phyloP scores from a whole-genome alignment of 768 basidiomycete species.

The Leccinum barrowsii region DNA sequence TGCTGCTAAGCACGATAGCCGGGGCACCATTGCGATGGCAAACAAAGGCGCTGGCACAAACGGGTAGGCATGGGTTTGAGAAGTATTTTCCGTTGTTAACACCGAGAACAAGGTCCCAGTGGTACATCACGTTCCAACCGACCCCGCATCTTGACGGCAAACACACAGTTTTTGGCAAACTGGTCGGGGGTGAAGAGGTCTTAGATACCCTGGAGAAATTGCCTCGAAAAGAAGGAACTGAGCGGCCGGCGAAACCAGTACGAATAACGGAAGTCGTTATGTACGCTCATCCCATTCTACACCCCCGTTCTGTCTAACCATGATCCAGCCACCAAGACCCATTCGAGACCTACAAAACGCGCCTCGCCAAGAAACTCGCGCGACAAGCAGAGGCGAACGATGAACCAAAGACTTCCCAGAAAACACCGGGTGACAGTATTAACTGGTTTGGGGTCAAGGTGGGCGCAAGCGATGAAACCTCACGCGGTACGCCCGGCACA shows the following conservation, averaged over 20 bases:
- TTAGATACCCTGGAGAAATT: conserved; percentile 80
- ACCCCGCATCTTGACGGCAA: conserved; percentile 87
- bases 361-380: conserved; percentile 76
- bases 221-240: conserved; percentile 78
- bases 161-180: conserved; percentile 94
- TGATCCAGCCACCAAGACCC: conserved; percentile 81
- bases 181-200: conserved; percentile 94
- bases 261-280: conserved; percentile 84
- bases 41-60: conserved; percentile 93
- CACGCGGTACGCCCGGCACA: conserved; percentile 27
- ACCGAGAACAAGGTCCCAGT: conserved; percentile 68
- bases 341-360: conserved; percentile 87
- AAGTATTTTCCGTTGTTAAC: background rate
- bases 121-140: conserved; percentile 85
- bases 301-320: background rate
- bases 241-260: conserved; percentile 82
- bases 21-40: conserved; percentile 92
- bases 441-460: conserved; percentile 93
- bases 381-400: conserved; percentile 30
- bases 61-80: conserved; percentile 42
- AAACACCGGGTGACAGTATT: conserved; percentile 62
- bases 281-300: conserved; percentile 42
- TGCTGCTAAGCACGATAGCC: conserved; percentile 80
- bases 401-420: conserved; percentile 35
- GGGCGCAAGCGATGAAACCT: conserved; percentile 41